Evolutionary conservation across 2,329 filamentous ascomycete species (phyloP), one percentile per base, ranked within the genome.

Genomic region (Aureobasidium musti): DNA sequence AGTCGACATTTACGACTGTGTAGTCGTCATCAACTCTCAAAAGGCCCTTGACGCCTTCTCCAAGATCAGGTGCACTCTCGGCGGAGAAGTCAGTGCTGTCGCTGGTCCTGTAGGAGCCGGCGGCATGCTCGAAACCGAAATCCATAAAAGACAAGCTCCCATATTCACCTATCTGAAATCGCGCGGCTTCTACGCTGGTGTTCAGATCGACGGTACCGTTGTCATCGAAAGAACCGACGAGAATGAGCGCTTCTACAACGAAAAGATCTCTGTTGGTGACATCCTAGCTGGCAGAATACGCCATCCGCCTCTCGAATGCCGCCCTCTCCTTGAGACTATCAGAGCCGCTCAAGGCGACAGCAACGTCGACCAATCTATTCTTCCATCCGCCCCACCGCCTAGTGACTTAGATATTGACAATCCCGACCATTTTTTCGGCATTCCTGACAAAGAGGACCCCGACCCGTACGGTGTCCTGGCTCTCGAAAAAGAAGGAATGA

Each of bases 1-100:
- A 2, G 90, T 97, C 47, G 94, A 98, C 75, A 92, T 97, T 37
- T 98, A 97, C 81, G 94, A 98, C 77, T 97, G 93, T 74, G 90
- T 98, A 17, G 85, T 97, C 10, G 90, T 97, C 41, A 93, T 97
- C 75, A 97, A 96, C 79, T 92, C 90, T 52, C 87, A 91, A 53
- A 85, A 91, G 66, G 92, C 92, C 7, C 81, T 98, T 54, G 90
- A 97, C 71, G 87, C 90, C 0, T 96, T 97, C 74, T 92, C 91
- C 41, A 89, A 88, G 67, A 81, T 94, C 3, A 86, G 89, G 63
- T 87, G 92, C 65, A 95, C 91, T 0, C 81, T 98, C 2, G 93
- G 93, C 6, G 88, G 90, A 53, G 92, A 97, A 75, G 84, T 96
- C 63, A 89, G 86, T 69, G 86, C 92, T 30, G 86, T 88, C 7